Evolutionary conservation across 352 stramenopile species (phyloP).

Genomic region (Pythium brachiatum): DNA sequence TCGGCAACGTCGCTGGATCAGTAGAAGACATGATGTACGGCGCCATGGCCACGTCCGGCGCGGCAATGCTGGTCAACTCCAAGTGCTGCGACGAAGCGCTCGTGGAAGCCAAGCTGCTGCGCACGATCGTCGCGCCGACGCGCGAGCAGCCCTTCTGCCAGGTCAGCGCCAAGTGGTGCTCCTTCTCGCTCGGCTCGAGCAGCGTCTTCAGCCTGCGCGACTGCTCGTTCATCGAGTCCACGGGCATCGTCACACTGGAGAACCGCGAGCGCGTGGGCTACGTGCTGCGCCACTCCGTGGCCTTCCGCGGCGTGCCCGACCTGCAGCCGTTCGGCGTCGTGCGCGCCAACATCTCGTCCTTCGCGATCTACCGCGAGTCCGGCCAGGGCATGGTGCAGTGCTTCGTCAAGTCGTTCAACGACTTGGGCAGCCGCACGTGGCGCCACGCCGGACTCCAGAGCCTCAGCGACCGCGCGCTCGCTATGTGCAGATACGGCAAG

Average conservation of each 20-base stretch:
- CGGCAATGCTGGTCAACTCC: constrained; percentile 32
- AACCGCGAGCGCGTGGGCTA: constrained; percentile 20
- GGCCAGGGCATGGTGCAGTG: constrained; percentile 20
- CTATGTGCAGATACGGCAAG: constrained; percentile 6
- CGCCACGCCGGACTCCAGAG: constrained; percentile 2
- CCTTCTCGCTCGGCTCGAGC: constrained; percentile 16
- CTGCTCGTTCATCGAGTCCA: constrained; percentile 16
- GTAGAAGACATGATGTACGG: constrained; percentile 55
- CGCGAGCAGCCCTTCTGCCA: constrained; percentile 40
- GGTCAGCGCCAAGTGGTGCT: constrained; percentile 43
- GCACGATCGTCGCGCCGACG: constrained; percentile 34
- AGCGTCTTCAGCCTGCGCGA: constrained; percentile 15
- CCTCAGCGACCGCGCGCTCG: constrained; percentile 8
- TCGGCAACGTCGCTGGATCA: constrained; percentile 40
- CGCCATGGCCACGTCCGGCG: constrained; percentile 23
- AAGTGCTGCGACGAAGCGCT: constrained; percentile 32
- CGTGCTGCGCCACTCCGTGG: constrained; percentile 20
- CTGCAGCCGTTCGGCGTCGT: constrained; percentile 10
- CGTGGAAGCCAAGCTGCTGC: constrained; percentile 39
- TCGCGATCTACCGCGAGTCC: constrained; percentile 20
- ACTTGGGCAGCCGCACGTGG: constrained; percentile 16
- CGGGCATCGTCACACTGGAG: constrained; percentile 1
- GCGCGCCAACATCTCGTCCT: constrained; percentile 17
- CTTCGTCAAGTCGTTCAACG: constrained; percentile 25
- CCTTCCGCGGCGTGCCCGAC: constrained; percentile 6